Base-by-base conservation (phyloP, 352 stramenopile species). In the Phytophthora tentaculata region DNA sequence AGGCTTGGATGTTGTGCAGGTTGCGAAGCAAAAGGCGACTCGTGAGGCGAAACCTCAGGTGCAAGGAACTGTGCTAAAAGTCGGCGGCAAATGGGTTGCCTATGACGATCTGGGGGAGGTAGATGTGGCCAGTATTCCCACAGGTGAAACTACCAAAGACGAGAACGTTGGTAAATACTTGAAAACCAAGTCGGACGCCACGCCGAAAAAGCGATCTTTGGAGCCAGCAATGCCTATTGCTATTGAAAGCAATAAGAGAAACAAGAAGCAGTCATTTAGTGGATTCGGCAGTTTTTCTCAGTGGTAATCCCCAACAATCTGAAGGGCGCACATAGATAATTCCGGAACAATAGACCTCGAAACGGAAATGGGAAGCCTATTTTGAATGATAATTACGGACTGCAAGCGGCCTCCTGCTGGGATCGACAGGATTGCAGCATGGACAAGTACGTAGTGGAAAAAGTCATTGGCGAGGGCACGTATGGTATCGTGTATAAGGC, bases 401-500 rank as follows among this genome's bases (percentile, higher is more conserved):
- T n/a, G n/a, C n/a, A n/a, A n/a, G n/a, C n/a, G n/a, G 35, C 35
- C n/a, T 43, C 14, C 35, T 43, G 35, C 13, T 2, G 14, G 35
- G 6, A 6, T 13, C 35, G 14, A n/a, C 1, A n/a, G 12, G 14
- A 43, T 43, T n/a, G 35, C 14, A 43, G 6, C 35, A 95, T 95
- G 87, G 83, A 95, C 60, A 88, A 90, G 61, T 95, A 95, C 60
- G 64, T 76, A 44, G 61, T 95, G 5, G 87, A 95, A 39, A 92
- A 92, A 47, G 64, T 94, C 22, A 92, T 95, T 41, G 87, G 87
- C 22, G 87, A 95, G 74, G 87, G 87, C 39, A 94, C 87, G 23
- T 95, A 94, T 63, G 87, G 87, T 17, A 72, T 94, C 41, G 85
- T 95, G 20, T 95, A 91, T 64, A 89, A 89, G 51, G 87, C 87